Percentiles rank a stretch among this genome's conserved stretches.
phyloP scores from a whole-genome alignment of 306 rosid genomes.

The Trichosanthes cucumerina region DNA sequence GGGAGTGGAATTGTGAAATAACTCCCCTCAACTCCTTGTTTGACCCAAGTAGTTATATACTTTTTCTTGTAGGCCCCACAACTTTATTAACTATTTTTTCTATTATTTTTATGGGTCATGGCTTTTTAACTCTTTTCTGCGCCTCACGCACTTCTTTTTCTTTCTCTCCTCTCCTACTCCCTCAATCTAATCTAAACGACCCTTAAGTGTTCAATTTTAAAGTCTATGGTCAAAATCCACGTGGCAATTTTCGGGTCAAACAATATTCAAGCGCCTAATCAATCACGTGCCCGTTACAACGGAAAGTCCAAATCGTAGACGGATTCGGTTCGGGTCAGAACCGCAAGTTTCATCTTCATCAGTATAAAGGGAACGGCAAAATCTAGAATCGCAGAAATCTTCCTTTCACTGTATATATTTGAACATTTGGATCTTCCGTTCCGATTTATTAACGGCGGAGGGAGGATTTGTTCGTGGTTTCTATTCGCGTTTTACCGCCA shows the following conservation, averaged over 20 bases:
- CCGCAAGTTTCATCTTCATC: background rate
- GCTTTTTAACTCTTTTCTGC: no score
- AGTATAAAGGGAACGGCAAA: background rate
- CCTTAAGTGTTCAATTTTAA: background rate
- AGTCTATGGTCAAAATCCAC: background rate
- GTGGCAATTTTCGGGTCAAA: slow-evolving; percentile 4
- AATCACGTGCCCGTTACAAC: background rate
- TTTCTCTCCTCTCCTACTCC: no score
- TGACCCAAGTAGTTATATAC: no score
- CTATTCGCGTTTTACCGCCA: slow-evolving; percentile 1
- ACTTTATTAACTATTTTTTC: no score
- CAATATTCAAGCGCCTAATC: background rate
- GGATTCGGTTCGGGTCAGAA: background rate
- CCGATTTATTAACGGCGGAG: background rate
- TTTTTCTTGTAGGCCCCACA: no score
- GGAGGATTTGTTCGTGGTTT: background rate
- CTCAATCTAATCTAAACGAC: no score
- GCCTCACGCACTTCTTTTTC: no score
- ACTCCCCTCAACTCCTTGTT: no score
- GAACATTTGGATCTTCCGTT: background rate
- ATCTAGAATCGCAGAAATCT: background rate
- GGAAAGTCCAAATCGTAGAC: background rate
- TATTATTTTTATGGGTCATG: no score
- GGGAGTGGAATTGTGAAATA: no score
- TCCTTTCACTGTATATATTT: background rate